Conservation (phyloP, 2,329 filamentous ascomycete species). For the Exophiala lecanii-corni region DNA sequence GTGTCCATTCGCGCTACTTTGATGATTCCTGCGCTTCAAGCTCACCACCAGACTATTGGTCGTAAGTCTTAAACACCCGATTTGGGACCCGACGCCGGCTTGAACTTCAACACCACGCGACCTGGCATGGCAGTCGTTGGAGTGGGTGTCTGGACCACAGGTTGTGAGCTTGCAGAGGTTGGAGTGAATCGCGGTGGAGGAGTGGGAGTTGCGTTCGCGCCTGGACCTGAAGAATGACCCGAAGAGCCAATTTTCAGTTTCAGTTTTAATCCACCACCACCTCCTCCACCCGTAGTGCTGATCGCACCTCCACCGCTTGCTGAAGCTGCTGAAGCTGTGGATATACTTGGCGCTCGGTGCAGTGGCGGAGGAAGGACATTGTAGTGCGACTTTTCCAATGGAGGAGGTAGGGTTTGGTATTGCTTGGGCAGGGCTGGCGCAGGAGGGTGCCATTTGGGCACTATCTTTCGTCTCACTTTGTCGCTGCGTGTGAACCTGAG, state of each 20-base stretch:
- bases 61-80: no score
- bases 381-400: slow-evolving; percentile 1
- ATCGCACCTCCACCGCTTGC: not conserved
- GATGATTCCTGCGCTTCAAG: no score
- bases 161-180: slow-evolving; percentile 26
- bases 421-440: slow-evolving; percentile 15
- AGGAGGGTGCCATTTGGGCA: slow-evolving; percentile 28
- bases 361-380: slow-evolving; percentile 1
- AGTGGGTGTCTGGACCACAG: not conserved
- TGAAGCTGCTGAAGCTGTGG: not conserved
- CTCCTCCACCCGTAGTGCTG: not conserved
- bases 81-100: slow-evolving; percentile 33
- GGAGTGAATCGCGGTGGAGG: slow-evolving; percentile 22
- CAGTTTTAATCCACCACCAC: not conserved
- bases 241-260: slow-evolving; percentile 2
- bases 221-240: not conserved
- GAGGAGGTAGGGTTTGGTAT: slow-evolving; percentile 1
- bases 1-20: no score
- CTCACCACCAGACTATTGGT: no score
- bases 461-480: slow-evolving; percentile 36
- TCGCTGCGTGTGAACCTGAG: slow-evolving; percentile 40
- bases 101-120: slow-evolving; percentile 39
- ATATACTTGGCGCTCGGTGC: not conserved
- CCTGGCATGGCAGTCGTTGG: slow-evolving; percentile 31
- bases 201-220: slow-evolving; percentile 31